Conservation (phyloP, 2,329 filamentous ascomycete species). For the Talaromyces sp. region DNA sequence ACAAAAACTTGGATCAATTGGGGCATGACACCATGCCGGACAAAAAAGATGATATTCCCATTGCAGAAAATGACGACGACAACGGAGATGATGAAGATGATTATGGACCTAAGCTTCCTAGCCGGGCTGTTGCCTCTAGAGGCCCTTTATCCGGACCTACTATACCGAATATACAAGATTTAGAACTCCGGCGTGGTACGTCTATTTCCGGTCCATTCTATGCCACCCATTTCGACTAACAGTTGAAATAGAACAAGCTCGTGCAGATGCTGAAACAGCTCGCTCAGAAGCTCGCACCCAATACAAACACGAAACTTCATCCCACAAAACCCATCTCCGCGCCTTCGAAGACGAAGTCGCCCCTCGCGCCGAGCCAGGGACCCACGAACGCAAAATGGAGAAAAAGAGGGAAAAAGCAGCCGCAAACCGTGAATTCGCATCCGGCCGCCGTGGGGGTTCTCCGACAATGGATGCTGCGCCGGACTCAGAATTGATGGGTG, state of each 20-base stretch:
- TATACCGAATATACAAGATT: slow-evolving; percentile 71
- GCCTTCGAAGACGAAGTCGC: slow-evolving; percentile 66
- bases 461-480: slow-evolving; percentile 61
- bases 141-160: slow-evolving; percentile 50
- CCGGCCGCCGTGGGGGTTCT: slow-evolving; percentile 58
- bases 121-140: slow-evolving; percentile 22
- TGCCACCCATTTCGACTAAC: background rate
- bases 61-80: slow-evolving; percentile 26
- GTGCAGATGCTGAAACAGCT: slow-evolving; percentile 31
- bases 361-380: slow-evolving; percentile 79
- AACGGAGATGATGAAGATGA: slow-evolving; percentile 58
- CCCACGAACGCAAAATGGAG: slow-evolving; percentile 79
- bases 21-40: slow-evolving; percentile 21
- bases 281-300: slow-evolving; percentile 33
- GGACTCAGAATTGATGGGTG: slow-evolving; percentile 73
- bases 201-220: background rate
- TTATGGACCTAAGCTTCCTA: slow-evolving; percentile 58
- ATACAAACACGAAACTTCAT: slow-evolving; percentile 54
- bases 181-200: slow-evolving; percentile 57
- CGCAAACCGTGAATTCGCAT: slow-evolving; percentile 70
- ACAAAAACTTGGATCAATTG: background rate
- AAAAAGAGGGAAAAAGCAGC: slow-evolving; percentile 74
- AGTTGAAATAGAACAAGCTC: slow-evolving; percentile 29
- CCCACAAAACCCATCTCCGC: slow-evolving; percentile 36
- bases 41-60: slow-evolving; percentile 16